Evolutionary conservation across 129 eudicot genomes (phyloP).

Genomic region (Escallonia rubra): DNA sequence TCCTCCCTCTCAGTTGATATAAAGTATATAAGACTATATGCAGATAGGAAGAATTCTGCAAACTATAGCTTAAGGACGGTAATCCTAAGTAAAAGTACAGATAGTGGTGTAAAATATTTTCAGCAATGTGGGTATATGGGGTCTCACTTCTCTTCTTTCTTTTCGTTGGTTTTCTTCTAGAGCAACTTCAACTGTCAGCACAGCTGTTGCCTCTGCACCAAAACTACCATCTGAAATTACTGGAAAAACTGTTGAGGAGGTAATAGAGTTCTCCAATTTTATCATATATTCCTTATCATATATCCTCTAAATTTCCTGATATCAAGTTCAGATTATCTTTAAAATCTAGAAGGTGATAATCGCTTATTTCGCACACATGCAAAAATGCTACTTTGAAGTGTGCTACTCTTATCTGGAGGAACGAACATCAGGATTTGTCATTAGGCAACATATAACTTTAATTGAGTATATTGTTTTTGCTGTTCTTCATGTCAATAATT

Average conservation of each 20-base stretch:
- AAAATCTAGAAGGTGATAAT: neutral
- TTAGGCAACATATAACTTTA: neutral
- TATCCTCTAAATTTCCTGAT: neutral
- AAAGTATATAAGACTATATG: too few relatives aligned
- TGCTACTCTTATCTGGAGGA: too few relatives aligned
- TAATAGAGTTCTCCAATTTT: constrained; percentile 7
- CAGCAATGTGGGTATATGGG: neutral
- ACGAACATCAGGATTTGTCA: too few relatives aligned
- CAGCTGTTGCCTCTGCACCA: constrained; percentile 51
- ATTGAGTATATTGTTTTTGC: neutral
- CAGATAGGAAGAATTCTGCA: too few relatives aligned
- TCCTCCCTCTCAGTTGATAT: too few relatives aligned
- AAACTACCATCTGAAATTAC: constrained; percentile 95
- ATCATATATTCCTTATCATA: too few relatives aligned
- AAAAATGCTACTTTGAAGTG: neutral
- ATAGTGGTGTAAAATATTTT: too few relatives aligned
- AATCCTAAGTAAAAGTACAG: too few relatives aligned
- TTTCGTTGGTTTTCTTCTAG: constrained; percentile 27
- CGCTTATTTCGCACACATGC: neutral
- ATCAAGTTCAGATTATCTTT: neutral
- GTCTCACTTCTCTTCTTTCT: constrained; percentile 11
- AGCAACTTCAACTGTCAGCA: constrained; percentile 45
- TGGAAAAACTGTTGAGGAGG: constrained; percentile 97
- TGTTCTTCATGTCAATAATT: neutral
- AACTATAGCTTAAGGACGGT: too few relatives aligned